Evolutionary conservation across 441 rosid species (phyloP).

Genomic region (Hura crepitans): DNA sequence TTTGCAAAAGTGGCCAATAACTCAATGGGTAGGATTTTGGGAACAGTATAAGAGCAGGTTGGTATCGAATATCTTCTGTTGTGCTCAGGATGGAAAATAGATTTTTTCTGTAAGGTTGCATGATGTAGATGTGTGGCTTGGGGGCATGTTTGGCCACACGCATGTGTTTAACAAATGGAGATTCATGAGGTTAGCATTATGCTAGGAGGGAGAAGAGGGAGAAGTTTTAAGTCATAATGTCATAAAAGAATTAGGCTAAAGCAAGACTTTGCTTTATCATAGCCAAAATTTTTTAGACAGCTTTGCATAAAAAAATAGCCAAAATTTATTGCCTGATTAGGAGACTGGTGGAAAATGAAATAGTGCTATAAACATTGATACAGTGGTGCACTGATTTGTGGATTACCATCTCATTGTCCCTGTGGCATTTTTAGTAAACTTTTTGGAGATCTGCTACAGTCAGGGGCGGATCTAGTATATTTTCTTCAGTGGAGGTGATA

Average conservation of each 20-base stretch:
- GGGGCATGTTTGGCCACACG: not conserved
- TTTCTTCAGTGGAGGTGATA: too few relatives aligned
- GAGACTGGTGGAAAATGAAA: not conserved
- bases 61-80: not conserved
- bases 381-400: not conserved
- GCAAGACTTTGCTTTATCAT: too few relatives aligned
- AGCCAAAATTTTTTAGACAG: not conserved
- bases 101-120: not conserved
- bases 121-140: not conserved
- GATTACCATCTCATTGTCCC: not conserved
- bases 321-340: not conserved
- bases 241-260: not conserved
- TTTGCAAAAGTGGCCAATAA: not conserved
- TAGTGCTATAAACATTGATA: not conserved
- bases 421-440: not conserved
- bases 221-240: not conserved
- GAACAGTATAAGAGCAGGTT: not conserved
- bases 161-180: not conserved
- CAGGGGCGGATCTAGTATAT: too few relatives aligned
- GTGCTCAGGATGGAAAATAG: not conserved
- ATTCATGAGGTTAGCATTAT: not conserved
- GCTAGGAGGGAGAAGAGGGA: not conserved
- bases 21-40: not conserved
- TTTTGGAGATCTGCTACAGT: not conserved
- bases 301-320: not conserved